A percentile compares a stretch with the other conserved stretches of the same genome.
Evolutionary conservation across 2,329 filamentous ascomycete species (phyloP).

Genomic region (Monilinia fructigena): DNA sequence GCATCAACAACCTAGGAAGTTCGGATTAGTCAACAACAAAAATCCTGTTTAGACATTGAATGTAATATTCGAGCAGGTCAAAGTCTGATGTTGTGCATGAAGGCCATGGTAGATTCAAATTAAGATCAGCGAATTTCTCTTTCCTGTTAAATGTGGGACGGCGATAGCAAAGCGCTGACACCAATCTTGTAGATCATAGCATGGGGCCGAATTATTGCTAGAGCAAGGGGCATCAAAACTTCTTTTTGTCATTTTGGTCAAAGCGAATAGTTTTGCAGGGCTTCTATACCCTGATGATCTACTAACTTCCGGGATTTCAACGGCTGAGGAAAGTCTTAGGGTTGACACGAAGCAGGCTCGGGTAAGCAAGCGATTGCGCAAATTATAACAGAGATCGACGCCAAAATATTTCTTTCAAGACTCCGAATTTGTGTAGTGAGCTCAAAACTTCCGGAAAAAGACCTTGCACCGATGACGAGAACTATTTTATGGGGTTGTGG

Average conservation of each 20-base stretch:
- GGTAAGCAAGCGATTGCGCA: not conserved
- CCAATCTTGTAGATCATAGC: conserved; percentile 8
- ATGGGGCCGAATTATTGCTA: not conserved
- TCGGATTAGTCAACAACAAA: not conserved
- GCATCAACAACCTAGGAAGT: not conserved
- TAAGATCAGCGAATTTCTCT: conserved; percentile 12
- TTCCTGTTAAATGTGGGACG: conserved; percentile 3
- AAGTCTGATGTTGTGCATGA: conserved; percentile 9
- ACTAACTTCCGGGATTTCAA: not conserved
- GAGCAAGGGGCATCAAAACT: not conserved
- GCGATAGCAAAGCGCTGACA: conserved; percentile 1
- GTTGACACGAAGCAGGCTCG: not conserved
- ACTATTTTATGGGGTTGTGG: conserved; percentile 11
- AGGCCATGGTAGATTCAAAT: not conserved
- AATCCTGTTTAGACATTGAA: not conserved
- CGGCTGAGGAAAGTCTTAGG: not conserved
- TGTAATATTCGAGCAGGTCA: not conserved
- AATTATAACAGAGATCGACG: conserved; percentile 1
- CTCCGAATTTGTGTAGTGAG: not conserved
- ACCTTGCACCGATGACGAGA: not conserved
- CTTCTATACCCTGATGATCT: conserved; percentile 8
- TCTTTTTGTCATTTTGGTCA: not conserved
- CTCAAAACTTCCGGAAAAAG: not conserved
- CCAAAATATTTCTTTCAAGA: not conserved
- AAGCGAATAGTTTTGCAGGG: not conserved